Evolutionary conservation across 768 basidiomycete species (phyloP).

Genomic region (Leccinum disarticulatum): DNA sequence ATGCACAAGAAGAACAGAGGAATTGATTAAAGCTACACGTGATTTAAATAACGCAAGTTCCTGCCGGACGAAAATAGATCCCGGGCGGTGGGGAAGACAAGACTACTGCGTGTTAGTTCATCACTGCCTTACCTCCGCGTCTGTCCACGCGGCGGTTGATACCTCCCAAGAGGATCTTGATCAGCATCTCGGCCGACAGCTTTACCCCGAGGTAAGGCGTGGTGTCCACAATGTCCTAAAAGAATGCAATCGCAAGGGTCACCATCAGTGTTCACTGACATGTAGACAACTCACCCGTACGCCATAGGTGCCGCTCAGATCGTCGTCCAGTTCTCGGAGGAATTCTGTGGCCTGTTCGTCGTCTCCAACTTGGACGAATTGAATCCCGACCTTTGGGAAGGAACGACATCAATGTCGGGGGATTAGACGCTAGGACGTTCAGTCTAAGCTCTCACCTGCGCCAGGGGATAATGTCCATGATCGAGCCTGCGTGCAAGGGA

Average conservation of each 20-base stretch:
- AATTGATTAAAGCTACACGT: not conserved
- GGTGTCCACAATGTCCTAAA: conserved; percentile 70
- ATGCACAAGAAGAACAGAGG: not conserved
- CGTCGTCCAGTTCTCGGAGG: conserved; percentile 58
- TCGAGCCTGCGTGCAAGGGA: conserved; percentile 52
- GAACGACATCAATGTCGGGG: not conserved
- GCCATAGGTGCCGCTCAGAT: conserved; percentile 39
- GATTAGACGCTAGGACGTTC: conserved; percentile 1
- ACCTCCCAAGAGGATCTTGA: conserved; percentile 66
- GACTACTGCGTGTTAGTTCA: conserved; percentile 3
- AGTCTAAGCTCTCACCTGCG: conserved; percentile 41
- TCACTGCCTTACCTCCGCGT: conserved; percentile 27
- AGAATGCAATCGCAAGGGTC: not conserved
- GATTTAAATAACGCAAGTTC: not conserved
- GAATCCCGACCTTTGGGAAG: conserved; percentile 55
- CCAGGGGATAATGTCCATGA: conserved; percentile 46
- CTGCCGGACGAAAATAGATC: not conserved
- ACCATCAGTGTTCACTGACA: not conserved
- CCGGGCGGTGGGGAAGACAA: not conserved
- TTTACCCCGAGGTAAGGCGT: conserved; percentile 49
- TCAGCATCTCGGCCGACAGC: conserved; percentile 47
- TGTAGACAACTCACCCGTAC: conserved; percentile 40
- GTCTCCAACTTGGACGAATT: conserved; percentile 72
- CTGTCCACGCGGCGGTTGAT: conserved; percentile 56
- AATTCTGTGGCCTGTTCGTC: conserved; percentile 39